phyloP scores from a whole-genome alignment of 306 rosid genomes.

The Glycine latifolia region DNA sequence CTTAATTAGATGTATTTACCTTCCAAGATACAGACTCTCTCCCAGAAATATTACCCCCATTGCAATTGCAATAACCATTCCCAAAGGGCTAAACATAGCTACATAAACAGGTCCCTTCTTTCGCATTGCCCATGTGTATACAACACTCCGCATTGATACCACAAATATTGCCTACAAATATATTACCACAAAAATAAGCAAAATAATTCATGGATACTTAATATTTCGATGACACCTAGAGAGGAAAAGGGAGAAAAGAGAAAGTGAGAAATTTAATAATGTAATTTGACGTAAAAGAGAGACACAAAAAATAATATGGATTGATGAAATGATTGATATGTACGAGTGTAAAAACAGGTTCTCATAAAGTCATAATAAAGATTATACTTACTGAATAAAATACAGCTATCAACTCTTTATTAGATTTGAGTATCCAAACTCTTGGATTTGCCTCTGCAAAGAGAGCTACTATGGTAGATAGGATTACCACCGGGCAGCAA shows the following conservation, averaged over 20 bases:
- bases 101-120: slow-evolving; percentile 62
- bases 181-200: not conserved
- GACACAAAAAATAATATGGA: too few relatives aligned
- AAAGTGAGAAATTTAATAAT: too few relatives aligned
- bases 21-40: slow-evolving; percentile 59
- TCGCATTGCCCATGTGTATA: slow-evolving; percentile 47
- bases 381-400: slow-evolving; percentile 48
- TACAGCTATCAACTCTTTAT: slow-evolving; percentile 46
- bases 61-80: slow-evolving; percentile 57
- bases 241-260: too few relatives aligned
- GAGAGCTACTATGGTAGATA: slow-evolving; percentile 48
- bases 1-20: slow-evolving; percentile 35
- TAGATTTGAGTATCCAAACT: slow-evolving; percentile 44
- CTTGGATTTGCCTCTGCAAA: slow-evolving; percentile 42
- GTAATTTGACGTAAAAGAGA: too few relatives aligned
- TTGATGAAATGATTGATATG: too few relatives aligned
- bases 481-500: slow-evolving; percentile 34
- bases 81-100: slow-evolving; percentile 57
- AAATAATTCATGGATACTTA: too few relatives aligned
- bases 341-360: too few relatives aligned
- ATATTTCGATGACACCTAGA: too few relatives aligned
- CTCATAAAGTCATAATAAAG: not conserved
- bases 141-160: slow-evolving; percentile 42
- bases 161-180: slow-evolving; percentile 53
- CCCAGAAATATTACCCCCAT: slow-evolving; percentile 61